Conservation (phyloP, 2,329 filamentous ascomycete genomes). For the Aurifilum marmelostoma region DNA sequence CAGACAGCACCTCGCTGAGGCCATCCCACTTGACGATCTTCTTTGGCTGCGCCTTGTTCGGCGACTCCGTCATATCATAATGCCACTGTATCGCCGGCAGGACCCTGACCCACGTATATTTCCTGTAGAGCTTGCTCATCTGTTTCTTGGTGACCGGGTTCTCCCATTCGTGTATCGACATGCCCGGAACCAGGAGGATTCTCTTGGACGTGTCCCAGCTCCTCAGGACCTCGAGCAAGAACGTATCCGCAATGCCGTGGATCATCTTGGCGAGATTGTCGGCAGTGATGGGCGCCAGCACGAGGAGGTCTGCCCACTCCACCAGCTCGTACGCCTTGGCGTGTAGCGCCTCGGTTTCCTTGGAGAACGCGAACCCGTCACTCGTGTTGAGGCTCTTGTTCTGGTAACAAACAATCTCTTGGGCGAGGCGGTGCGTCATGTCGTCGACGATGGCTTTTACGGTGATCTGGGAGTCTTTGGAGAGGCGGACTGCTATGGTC, state of each 20-base stretch:
- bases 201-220: conserved; percentile 88
- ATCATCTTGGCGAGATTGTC: conserved; percentile 88
- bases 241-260: conserved; percentile 77
- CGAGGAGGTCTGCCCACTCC: conserved; percentile 84
- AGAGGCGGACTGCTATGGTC: conserved; percentile 67
- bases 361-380: conserved; percentile 39
- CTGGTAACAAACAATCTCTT: conserved; percentile 63
- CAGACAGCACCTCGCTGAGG: conserved; percentile 72
- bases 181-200: conserved; percentile 82
- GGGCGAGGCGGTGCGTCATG: conserved; percentile 63
- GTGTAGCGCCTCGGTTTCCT: conserved; percentile 55
- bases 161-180: conserved; percentile 89
- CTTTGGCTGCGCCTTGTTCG: conserved; percentile 43
- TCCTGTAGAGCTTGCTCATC: conserved; percentile 77
- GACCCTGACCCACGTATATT: conserved; percentile 86
- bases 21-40: conserved; percentile 63
- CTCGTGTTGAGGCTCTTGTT: conserved; percentile 44
- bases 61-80: conserved; percentile 55
- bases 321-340: conserved; percentile 69
- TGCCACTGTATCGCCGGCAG: conserved; percentile 83
- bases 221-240: conserved; percentile 78
- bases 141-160: conserved; percentile 89
- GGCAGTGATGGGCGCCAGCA: conserved; percentile 83
- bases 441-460: conserved; percentile 68
- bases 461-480: conserved; percentile 65